Evolutionary conservation across 306 rosid genomes (phyloP).

Genomic region (Dalbergia cultrata): DNA sequence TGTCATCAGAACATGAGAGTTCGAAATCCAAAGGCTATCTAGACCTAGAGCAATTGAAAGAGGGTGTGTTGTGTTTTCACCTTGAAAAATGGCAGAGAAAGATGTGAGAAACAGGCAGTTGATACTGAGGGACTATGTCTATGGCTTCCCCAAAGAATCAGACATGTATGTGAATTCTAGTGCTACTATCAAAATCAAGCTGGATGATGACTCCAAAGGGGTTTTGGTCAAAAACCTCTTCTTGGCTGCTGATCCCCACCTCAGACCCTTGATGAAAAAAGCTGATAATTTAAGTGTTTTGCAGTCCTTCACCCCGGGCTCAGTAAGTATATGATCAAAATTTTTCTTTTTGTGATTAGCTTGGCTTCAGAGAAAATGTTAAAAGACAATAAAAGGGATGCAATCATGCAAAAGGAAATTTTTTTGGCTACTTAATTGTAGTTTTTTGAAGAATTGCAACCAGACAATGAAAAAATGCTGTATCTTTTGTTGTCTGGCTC

Average conservation of each 20-base stretch:
- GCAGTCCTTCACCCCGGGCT: constrained; percentile 49
- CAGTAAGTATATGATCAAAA: background rate
- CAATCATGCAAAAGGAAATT: no score
- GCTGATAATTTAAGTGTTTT: constrained; percentile 15
- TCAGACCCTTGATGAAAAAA: constrained; percentile 44
- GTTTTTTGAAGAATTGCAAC: background rate
- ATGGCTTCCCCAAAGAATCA: background rate
- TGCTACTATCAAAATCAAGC: constrained; percentile 32
- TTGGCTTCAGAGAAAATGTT: background rate
- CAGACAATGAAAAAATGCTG: no score
- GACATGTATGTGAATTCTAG: constrained; percentile 23
- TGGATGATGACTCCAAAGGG: constrained; percentile 14
- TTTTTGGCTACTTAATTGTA: background rate
- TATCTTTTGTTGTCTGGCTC: no score
- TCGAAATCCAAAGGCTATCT: no score
- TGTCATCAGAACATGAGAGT: background rate
- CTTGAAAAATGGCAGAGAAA: background rate
- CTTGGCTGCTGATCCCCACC: constrained; percentile 57
- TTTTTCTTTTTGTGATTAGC: background rate
- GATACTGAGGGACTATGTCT: background rate
- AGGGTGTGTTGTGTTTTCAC: no score
- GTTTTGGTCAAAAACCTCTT: constrained; percentile 60
- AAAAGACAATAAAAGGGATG: background rate
- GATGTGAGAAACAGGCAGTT: background rate
- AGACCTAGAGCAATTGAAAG: no score